A percentile compares a stretch with the other conserved stretches of the same genome.
These are phyloP conservation scores for Falciphora oryzae DNA, from an alignment of 2,329 filamentous ascomycete species.

Conservation along the genomic window DNA sequence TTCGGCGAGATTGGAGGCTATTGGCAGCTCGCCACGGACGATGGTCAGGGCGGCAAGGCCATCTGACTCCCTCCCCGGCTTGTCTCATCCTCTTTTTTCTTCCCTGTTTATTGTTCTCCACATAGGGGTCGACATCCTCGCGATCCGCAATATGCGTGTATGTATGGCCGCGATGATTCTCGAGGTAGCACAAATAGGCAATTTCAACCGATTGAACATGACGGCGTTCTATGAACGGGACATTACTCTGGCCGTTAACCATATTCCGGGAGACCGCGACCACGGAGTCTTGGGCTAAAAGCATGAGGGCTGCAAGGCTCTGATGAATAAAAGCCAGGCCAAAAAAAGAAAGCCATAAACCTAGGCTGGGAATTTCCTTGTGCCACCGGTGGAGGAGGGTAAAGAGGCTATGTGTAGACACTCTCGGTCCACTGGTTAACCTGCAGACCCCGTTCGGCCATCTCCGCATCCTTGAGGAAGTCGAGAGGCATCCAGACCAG, in stretches of 20 bases:
- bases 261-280: neutral
- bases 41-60: slow-evolving; percentile 4
- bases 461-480: slow-evolving; percentile 75
- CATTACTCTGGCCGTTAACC: neutral
- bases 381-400: too few species aligned
- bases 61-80: neutral
- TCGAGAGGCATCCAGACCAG: slow-evolving; percentile 93
- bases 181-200: too few species aligned
- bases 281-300: too few species aligned
- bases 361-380: neutral
- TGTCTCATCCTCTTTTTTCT: neutral
- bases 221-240: too few species aligned
- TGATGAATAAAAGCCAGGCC: neutral
- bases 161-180: too few species aligned
- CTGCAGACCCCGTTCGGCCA: slow-evolving; percentile 84
- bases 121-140: neutral
- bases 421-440: slow-evolving; percentile 85
- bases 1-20: slow-evolving; percentile 14
- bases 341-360: neutral
- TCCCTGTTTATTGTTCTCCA: neutral
- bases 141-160: too few species aligned
- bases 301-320: too few species aligned
- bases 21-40: slow-evolving; percentile 11
- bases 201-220: too few species aligned
- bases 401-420: slow-evolving; percentile 61